Evolutionary conservation across 345 rosid genomes (phyloP), one percentile per base, ranked within the genome.

Genomic region (Pistacia vera): DNA sequence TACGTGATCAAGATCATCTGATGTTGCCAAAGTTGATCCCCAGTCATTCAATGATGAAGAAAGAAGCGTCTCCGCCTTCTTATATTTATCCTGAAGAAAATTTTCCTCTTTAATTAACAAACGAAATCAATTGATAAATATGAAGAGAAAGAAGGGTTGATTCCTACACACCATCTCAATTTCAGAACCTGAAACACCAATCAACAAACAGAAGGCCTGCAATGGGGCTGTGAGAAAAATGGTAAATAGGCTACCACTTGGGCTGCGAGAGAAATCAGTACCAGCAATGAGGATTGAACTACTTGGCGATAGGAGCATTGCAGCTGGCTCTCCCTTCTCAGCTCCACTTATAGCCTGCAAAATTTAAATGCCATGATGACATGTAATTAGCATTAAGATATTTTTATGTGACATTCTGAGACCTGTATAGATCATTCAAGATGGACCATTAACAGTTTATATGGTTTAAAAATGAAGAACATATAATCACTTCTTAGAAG

Each of bases 311-410:
- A 93, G 80, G 81, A 95, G 93, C 77, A 95, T 70, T n/a, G 96
- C 98, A 44, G 99, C 95, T 74, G 90, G 88, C 83, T 95, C 99
- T 78, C 99, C 99, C 86, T 93, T 93, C 85, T 95, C 99, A 66
- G 90, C 86, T 80, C 99, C 98, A 85, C 81, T 83, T 18, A 93
- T 81, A 62, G 84, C 85, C 98, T 93, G 83, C 77, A 71, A 6
- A 79, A 52, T 73, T 60, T 62, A 36, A 64, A 35, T 20, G 70
- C 54, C 59, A 54, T 30, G 54, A 74, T 30, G 60, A 65, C 68
- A 48, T 68, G 51, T 56, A 74, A 56, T 8, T 28, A 66, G 33
- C 57, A 14, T 25, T 38, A 30, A 36, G 41, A 22, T 64, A 74
- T 64, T 38, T 17, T 25, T 22, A 33, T 11, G 18, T 30, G n/a